Evolutionary conservation across 2,329 filamentous ascomycete species (phyloP), one percentile per base, ranked within the genome.

Genomic region (Exophiala viscosa): DNA sequence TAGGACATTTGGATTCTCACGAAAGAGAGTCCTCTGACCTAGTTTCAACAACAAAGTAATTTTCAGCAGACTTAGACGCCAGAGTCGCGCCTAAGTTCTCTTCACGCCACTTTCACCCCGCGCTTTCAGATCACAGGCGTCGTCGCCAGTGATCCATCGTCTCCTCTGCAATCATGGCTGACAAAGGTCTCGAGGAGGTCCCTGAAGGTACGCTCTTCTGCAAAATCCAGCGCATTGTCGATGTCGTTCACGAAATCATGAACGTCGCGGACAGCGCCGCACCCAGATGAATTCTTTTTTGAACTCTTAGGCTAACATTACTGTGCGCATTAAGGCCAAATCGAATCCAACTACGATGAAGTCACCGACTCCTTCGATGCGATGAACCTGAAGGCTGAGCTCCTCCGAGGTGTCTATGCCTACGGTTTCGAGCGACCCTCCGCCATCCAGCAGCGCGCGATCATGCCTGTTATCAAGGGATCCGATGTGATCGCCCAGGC

Each of bases 261-360:
- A 36, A 5, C 11, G 14, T 15, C 14, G 11, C 34, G 11, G 11
- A 10, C 34, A 36, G 34, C 34, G 11, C 11, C 34, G 11, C 34
- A 3, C 11, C 11, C 5, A 15, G 11, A 15, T 40, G 31, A 18
- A 52, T n/a, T n/a, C 14, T 41, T 57, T 45, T 31, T 15, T 9
- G 11, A 45, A 40, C 32, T 35, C 31, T 33, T 45, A 13, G 8
- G 47, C 46, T 57, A 40, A 50, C 28, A 50, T 50, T 54, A 41
- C 5, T 43, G 14, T 72, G 34, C 39, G 36, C 35, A 48, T 44
- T 69, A 74, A 96, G 92, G 87, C 78, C 90, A 95, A 81, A 99
- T 99, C 83, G 95, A 99, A 84, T 96, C 91, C 73, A 99, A 99
- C 89, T 99, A 97, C 81, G 93, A 99, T 84, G 91, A 97, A 84